phyloP scores from a whole-genome alignment of 2,329 filamentous ascomycete genomes.

The Monilinia polystroma region DNA sequence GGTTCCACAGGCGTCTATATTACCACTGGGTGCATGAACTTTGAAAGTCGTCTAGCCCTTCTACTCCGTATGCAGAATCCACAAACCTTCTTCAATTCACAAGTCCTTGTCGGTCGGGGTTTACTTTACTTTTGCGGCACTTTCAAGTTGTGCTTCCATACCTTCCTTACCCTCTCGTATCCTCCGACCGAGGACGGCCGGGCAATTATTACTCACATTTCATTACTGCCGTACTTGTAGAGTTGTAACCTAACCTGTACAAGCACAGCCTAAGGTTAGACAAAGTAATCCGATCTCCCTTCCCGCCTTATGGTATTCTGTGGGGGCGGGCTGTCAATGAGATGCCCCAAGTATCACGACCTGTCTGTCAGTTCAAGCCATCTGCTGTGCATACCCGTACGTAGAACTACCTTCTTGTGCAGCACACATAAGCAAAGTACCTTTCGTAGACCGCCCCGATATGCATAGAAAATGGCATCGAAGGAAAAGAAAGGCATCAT shows the following conservation, averaged over 20 bases:
- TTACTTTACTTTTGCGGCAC: conserved; percentile 17
- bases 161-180: conserved; percentile 6
- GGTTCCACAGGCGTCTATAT: conserved; percentile 7
- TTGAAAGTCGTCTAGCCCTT: neutral
- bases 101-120: neutral
- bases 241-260: neutral
- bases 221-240: neutral
- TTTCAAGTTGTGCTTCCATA: neutral
- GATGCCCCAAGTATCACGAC: conserved; percentile 11
- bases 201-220: conserved; percentile 17
- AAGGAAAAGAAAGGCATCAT: conserved; percentile 13
- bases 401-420: neutral
- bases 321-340: conserved; percentile 12
- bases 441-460: neutral
- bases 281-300: conserved; percentile 2
- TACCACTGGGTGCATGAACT: neutral
- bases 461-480: neutral
- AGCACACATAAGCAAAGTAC: neutral
- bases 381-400: conserved; percentile 15
- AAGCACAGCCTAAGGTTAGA: conserved; percentile 16
- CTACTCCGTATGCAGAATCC: neutral
- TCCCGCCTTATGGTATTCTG: neutral
- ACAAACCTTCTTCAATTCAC: neutral
- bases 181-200: conserved; percentile 14
- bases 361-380: conserved; percentile 1